Base-by-base conservation (phyloP, 768 basidiomycete genomes). In the Suillus fuscotomentosus region DNA sequence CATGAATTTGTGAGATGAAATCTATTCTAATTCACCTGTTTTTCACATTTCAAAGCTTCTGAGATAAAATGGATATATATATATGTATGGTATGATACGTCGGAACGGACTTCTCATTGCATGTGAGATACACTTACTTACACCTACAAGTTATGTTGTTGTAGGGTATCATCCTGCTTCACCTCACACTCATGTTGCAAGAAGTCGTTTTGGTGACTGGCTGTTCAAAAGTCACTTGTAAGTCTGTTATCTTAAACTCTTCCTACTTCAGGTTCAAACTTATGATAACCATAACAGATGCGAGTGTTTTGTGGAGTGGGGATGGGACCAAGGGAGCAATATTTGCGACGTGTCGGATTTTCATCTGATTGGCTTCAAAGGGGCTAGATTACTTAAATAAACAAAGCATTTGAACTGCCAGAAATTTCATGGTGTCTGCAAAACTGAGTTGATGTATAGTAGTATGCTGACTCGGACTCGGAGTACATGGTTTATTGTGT, bases 171-270 rank as follows among this genome's bases (percentile, higher is more conserved):
- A 10, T 22, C 48, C 22, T 50, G 14, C 48, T 13, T 48, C 47
- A 48, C 48, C 48, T 14, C 4, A 48, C 22, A 14, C 48, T 50
- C 48, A 56, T 56, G 55, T 56, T 50, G 17, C 51, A 41, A 20
- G 72, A 70, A 36, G 81, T 91, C 11, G 88, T 90, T 43, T 79
- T 92, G 39, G 79, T 93, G 55, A 94, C 91, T n/a, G 91, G 91
- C 2, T 89, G 88, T 71, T 84, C 89, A 1, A 77, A 79, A 6
- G 91, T 65, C 75, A 83, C 3, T 73, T 92, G 90, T 88, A 73
- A 63, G 75, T 72, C 8, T 14, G 6, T 5, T 22, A 53, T 15
- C 13, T 50, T 7, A 7, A 15, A 50, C 5, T 11, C 24, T 24
- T 24, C 24, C 24, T 24, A 24, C 24, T 48, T 48, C 47, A 48